These are phyloP conservation scores for Phoenix dactylifera DNA, from an alignment of 176 grass and related monocot genomes.

Conservation along the genomic window DNA sequence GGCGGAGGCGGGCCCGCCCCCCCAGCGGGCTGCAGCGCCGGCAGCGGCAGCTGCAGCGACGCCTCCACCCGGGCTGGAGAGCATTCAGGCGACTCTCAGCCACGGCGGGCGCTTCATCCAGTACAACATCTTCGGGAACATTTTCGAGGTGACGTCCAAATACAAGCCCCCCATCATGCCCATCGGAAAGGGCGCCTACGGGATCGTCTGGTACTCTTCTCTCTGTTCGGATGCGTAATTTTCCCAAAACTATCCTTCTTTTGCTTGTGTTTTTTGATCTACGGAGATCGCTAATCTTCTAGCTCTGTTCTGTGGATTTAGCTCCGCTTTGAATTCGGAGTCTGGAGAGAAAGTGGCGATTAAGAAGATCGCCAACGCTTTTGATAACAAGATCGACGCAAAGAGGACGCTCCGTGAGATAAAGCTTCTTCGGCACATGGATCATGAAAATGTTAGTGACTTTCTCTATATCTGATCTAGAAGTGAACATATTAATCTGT, in stretches of 20 bases:
- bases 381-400: constrained; percentile 97
- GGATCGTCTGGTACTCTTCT: constrained; percentile 69
- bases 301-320: constrained; percentile 1
- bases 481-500: too few relatives aligned
- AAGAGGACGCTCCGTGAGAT: constrained; percentile 99
- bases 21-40: constrained; percentile 1
- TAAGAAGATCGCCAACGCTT: constrained; percentile 99
- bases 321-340: constrained; percentile 88
- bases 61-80: constrained; percentile 27
- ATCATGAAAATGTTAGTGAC: constrained; percentile 86
- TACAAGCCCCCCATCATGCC: constrained; percentile 93
- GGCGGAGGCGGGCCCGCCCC: constrained; percentile 1
- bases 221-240: background rate
- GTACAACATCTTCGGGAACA: constrained; percentile 97
- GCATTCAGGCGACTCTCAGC: constrained; percentile 78
- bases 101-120: constrained; percentile 83
- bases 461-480: background rate
- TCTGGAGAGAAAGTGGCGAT: constrained; percentile 94
- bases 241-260: too few relatives aligned
- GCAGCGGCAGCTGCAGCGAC: background rate
- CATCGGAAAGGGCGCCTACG: constrained; percentile 98
- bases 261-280: background rate
- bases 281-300: too few relatives aligned
- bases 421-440: constrained; percentile 97
- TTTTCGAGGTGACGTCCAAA: constrained; percentile 86